Percentiles rank a stretch among this genome's conserved stretches.
These are phyloP conservation scores for Termitomyces sp. DNA, from an alignment of 768 basidiomycete genomes.

Conservation along the genomic window DNA sequence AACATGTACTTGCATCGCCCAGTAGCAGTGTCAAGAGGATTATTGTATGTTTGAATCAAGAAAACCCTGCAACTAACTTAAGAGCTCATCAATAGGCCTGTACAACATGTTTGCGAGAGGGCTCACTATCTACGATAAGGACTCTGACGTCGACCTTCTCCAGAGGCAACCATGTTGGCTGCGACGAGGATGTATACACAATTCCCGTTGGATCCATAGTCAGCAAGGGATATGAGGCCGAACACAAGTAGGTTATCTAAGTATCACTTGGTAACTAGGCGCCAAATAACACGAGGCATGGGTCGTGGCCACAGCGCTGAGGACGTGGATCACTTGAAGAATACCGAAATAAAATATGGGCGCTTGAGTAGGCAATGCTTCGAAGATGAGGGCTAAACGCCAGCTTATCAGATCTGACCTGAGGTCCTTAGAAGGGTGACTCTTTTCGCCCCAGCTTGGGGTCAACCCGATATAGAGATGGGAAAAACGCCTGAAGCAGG, in stretches of 20 bases:
- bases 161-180: slow-evolving; percentile 26
- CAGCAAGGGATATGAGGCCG: neutral
- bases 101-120: neutral
- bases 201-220: slow-evolving; percentile 13
- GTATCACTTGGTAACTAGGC: neutral
- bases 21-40: slow-evolving; percentile 30
- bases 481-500: no score
- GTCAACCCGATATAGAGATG: no score
- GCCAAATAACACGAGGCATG: slow-evolving; percentile 2
- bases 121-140: slow-evolving; percentile 38
- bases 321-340: neutral
- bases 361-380: neutral
- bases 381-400: neutral
- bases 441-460: neutral
- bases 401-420: neutral
- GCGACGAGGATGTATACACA: slow-evolving; percentile 7
- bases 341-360: neutral
- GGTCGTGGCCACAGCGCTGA: neutral
- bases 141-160: slow-evolving; percentile 35
- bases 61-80: slow-evolving; percentile 37
- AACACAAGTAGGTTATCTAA: neutral
- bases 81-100: neutral
- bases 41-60: slow-evolving; percentile 34
- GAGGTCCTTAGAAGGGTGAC: neutral
- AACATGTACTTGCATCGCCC: slow-evolving; percentile 49